phyloP scores from a whole-genome alignment of 1,284 basidiomycete species.

The Puccinia coronata region DNA sequence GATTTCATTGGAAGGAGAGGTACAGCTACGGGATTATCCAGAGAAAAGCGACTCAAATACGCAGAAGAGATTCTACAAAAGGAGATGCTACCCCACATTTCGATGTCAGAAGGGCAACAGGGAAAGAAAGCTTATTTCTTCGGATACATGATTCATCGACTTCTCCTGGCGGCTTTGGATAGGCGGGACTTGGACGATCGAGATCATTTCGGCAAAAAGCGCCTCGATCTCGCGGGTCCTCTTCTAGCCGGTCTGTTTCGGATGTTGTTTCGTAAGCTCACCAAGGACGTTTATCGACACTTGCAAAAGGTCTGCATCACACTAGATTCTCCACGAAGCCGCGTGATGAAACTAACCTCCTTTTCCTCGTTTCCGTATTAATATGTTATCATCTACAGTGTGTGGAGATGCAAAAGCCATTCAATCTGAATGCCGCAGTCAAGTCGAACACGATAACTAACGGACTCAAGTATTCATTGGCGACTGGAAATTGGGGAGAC shows the following conservation, averaged over 20 bases:
- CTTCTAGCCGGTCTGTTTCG: conserved; percentile 86
- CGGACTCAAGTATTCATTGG: conserved; percentile 95
- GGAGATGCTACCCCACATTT: conserved; percentile 97
- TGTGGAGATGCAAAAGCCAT: conserved; percentile 94
- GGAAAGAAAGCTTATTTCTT: conserved; percentile 99
- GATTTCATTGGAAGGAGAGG: conserved; percentile 99
- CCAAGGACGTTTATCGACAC: conserved; percentile 94
- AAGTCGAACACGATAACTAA: conserved; percentile 97
- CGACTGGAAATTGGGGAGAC: conserved; percentile 99
- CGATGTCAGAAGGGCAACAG: conserved; percentile 91
- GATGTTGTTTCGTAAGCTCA: conserved; percentile 95
- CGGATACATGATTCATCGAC: conserved; percentile 99
- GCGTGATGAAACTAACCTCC: conserved; percentile 65
- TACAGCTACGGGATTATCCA: conserved; percentile 87
- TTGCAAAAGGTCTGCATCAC: conserved; percentile 76
- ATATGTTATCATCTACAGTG: conserved; percentile 94
- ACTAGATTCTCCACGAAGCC: not conserved
- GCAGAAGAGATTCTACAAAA: conserved; percentile 98
- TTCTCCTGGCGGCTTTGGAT: conserved; percentile 88
- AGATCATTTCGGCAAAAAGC: conserved; percentile 99
- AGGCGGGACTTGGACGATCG: conserved; percentile 95
- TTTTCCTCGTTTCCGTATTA: conserved; percentile 74
- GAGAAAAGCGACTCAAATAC: conserved; percentile 88
- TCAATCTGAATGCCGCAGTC: conserved; percentile 86
- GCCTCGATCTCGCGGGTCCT: conserved; percentile 92